phyloP scores from a whole-genome alignment of 371 early-diverging fungal species.

The Mucor sp. region DNA sequence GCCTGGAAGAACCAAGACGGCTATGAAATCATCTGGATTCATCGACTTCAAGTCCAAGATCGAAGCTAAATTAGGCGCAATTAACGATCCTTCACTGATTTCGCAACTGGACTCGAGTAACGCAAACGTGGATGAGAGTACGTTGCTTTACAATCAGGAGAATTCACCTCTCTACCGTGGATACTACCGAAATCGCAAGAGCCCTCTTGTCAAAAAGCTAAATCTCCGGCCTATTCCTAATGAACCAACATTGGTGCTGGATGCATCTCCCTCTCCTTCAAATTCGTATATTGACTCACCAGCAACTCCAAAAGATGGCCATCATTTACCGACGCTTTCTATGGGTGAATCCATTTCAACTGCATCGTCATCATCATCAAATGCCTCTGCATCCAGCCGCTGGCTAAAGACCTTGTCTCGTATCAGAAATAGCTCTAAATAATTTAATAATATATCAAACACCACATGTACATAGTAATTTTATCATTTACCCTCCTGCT shows the following conservation, averaged over 20 bases:
- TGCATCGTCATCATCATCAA: background rate
- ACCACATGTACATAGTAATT: background rate
- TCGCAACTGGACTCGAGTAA: slow-evolving; percentile 10
- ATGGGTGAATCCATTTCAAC: background rate
- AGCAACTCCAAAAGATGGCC: slow-evolving; percentile 12
- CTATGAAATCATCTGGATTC: slow-evolving; percentile 18
- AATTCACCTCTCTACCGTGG: slow-evolving; percentile 3
- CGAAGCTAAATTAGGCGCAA: slow-evolving; percentile 23
- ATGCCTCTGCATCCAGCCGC: background rate
- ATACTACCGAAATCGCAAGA: slow-evolving; percentile 18
- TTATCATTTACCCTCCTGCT: background rate
- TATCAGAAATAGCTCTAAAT: slow-evolving; percentile 7
- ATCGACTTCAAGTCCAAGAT: slow-evolving; percentile 29
- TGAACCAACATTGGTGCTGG: slow-evolving; percentile 3
- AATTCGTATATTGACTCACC: slow-evolving; percentile 14
- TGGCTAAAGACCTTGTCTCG: slow-evolving; percentile 10
- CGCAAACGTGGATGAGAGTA: background rate
- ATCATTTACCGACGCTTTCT: background rate
- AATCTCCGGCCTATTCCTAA: slow-evolving; percentile 19
- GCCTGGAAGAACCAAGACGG: slow-evolving; percentile 26
- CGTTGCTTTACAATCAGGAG: background rate
- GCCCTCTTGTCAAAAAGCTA: slow-evolving; percentile 20
- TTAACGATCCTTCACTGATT: slow-evolving; percentile 17
- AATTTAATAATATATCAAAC: background rate
- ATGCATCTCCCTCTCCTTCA: slow-evolving; percentile 7